Percentiles rank a stretch among this genome's conserved stretches.
Conservation (phyloP, 371 early-diverging fungal species). For the Mortierella polycephala region DNA sequence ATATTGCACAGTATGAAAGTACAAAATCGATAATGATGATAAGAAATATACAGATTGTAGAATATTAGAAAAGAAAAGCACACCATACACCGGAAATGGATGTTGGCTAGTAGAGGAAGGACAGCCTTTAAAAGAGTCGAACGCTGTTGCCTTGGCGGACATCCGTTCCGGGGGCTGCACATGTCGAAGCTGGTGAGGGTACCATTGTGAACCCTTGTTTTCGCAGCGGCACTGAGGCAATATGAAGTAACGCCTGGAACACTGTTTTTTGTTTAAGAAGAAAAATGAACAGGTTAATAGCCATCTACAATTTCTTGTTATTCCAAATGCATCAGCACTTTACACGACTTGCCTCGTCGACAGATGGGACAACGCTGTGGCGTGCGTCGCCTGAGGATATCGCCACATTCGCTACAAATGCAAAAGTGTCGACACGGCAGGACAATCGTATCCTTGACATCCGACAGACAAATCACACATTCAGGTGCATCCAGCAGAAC, state of each 20-base stretch:
- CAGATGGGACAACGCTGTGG: conserved; percentile 66
- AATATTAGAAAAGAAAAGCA: too few relatives aligned
- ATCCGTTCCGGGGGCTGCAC: too few relatives aligned
- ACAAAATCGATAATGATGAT: too few relatives aligned
- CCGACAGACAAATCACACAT: conserved; percentile 68
- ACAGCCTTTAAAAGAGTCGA: too few relatives aligned
- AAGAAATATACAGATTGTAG: too few relatives aligned
- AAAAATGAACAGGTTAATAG: not conserved
- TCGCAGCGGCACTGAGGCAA: conserved; percentile 31
- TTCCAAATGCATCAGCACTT: not conserved
- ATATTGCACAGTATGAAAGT: too few relatives aligned
- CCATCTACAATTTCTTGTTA: not conserved
- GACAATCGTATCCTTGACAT: conserved; percentile 63
- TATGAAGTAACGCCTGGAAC: conserved; percentile 47
- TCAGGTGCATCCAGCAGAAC: conserved; percentile 53
- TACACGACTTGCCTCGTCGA: conserved; percentile 33
- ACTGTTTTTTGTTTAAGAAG: conserved; percentile 8
- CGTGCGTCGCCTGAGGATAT: conserved; percentile 59
- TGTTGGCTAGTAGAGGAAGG: too few relatives aligned
- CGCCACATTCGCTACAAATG: conserved; percentile 67
- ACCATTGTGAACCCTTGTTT: conserved; percentile 27
- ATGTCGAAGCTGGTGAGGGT: conserved; percentile 9
- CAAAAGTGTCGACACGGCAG: conserved; percentile 69
- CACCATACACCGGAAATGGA: too few relatives aligned
- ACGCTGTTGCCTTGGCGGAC: too few relatives aligned